Evolutionary conservation across 768 basidiomycete genomes (phyloP).

Genomic region (Suillus spraguei): DNA sequence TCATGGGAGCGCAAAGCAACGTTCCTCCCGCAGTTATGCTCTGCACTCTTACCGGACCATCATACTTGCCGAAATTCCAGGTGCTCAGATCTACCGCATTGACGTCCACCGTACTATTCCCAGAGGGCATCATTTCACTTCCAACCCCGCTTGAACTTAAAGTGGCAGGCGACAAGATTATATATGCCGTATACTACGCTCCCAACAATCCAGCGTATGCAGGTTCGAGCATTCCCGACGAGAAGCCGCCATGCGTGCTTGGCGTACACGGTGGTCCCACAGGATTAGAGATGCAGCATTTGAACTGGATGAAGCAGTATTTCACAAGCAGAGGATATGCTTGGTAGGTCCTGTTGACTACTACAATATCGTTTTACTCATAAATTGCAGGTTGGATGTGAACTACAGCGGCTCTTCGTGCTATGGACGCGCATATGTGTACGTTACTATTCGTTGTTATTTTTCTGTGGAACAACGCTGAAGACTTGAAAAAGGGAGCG

Average conservation of each 20-base stretch:
- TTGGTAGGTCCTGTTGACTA: conserved; percentile 44
- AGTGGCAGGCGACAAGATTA: conserved; percentile 28
- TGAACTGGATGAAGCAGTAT: conserved; percentile 58
- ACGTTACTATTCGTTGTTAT: conserved; percentile 10
- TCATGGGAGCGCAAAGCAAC: conserved; percentile 9
- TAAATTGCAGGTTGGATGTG: conserved; percentile 64
- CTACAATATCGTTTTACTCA: neutral
- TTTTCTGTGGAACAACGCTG: too few species aligned
- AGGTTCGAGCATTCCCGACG: conserved; percentile 43
- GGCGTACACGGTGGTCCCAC: conserved; percentile 77
- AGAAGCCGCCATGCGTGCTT: conserved; percentile 68
- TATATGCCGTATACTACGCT: conserved; percentile 63
- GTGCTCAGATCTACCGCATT: conserved; percentile 15
- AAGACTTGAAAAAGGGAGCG: conserved; percentile 44
- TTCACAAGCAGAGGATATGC: conserved; percentile 71
- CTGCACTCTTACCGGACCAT: conserved; percentile 13
- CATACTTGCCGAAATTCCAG: conserved; percentile 4
- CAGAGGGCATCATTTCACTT: conserved; percentile 25
- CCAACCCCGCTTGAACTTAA: conserved; percentile 13
- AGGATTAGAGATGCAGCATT: conserved; percentile 39
- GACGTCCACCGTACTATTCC: conserved; percentile 1
- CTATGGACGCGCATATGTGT: conserved; percentile 69
- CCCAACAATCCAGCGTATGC: conserved; percentile 62
- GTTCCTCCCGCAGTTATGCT: conserved; percentile 8
- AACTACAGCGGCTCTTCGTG: conserved; percentile 77